These are phyloP conservation scores for Lactarius quietus DNA, from an alignment of 768 basidiomycete genomes.

Conservation along the genomic window DNA sequence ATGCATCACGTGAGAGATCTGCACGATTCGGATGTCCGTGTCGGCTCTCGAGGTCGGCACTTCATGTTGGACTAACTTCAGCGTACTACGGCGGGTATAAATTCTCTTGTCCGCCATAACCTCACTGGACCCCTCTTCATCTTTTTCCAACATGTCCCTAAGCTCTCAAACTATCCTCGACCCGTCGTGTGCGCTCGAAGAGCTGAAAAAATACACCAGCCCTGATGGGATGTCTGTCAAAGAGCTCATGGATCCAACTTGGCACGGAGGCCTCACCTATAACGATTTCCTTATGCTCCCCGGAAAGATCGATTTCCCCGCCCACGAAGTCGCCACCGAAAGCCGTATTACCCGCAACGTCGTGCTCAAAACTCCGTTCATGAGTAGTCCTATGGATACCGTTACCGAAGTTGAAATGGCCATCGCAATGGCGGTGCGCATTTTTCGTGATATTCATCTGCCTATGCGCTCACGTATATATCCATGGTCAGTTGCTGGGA, in stretches of 20 bases:
- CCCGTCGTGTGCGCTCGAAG: constrained; percentile 60
- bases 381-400: constrained; percentile 99
- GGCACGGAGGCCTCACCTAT: constrained; percentile 93
- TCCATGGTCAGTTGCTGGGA: constrained; percentile 70
- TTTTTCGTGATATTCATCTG: constrained; percentile 8
- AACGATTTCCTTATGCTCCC: constrained; percentile 95
- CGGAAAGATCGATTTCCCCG: constrained; percentile 93
- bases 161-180: constrained; percentile 18
- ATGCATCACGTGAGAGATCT: neutral
- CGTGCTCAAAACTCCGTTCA: constrained; percentile 88
- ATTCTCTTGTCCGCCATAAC: constrained; percentile 17
- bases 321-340: constrained; percentile 75
- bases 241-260: constrained; percentile 84
- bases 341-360: constrained; percentile 89
- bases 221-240: constrained; percentile 79
- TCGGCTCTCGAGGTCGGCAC: neutral
- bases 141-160: neutral
- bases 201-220: constrained; percentile 65
- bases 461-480: constrained; percentile 15
- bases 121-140: neutral
- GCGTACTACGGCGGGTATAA: neutral
- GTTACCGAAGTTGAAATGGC: constrained; percentile 96
- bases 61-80: neutral
- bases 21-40: too few species aligned
- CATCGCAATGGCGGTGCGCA: constrained; percentile 80